A percentile compares a stretch with the other conserved stretches of the same genome.
Conservation (phyloP, 148 eudicot genomes). For the Rhododendron molle region DNA sequence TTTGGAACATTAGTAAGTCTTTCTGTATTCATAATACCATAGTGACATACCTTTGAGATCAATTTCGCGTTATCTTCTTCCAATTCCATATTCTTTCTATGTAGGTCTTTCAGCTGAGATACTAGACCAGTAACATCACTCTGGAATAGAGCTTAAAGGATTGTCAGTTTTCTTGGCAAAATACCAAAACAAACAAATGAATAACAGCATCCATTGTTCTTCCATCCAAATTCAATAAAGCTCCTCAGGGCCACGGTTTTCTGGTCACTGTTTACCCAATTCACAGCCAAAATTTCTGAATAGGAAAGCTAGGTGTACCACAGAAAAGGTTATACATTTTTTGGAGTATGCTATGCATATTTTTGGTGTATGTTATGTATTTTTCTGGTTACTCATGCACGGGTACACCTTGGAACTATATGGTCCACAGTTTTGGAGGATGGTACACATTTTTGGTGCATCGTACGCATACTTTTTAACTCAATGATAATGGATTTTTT, state of each 20-base stretch:
- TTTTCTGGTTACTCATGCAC: background rate
- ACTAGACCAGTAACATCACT: conserved; percentile 79
- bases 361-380: background rate
- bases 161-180: background rate
- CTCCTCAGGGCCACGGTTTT: background rate
- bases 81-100: conserved; percentile 53
- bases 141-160: conserved; percentile 25
- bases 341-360: background rate
- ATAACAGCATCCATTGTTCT: background rate
- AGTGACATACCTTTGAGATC: conserved; percentile 44
- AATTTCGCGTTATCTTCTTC: conserved; percentile 69
- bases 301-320: background rate
- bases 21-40: background rate
- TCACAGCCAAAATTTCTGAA: background rate
- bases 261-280: background rate
- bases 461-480: background rate
- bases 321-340: background rate
- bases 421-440: background rate
- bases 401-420: background rate
- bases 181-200: background rate
- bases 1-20: background rate
- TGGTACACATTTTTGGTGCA: background rate
- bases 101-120: conserved; percentile 78
- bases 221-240: background rate
- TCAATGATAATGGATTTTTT: background rate